Base-by-base conservation (phyloP, 1,139 yeast species). In the Pichia sp. region DNA sequence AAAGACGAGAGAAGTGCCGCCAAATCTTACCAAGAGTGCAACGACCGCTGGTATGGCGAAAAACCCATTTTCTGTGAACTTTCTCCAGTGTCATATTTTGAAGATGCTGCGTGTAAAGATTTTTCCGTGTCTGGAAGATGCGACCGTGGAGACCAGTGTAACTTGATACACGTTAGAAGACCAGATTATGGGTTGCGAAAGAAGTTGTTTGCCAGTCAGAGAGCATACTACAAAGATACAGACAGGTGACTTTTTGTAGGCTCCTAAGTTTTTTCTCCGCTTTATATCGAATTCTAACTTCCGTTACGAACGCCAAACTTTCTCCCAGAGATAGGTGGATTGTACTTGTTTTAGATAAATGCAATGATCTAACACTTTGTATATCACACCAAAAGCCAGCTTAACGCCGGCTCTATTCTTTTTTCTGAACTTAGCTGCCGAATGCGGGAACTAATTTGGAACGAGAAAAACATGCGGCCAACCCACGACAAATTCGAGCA, bases 51-150 rank as follows among this genome's bases (percentile, higher is more conserved):
- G 97, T 92, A 82, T 66, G 82, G 82, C 54, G 84, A 82, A 8
- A 72, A 84, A 56, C 98, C 98, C 0, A 83, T 92, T 0, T 87
- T 85, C 68, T 83, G 92, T 65, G 95, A 89, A 63, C 73, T 89
- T 47, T 81, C 90, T 26, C 95, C 97, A 7, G 95, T 88, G 32
- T 73, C 78, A 2, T 83, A 79, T 65, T 82, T 89, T 62, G 74
- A 77, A 47, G 95, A 87, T 57, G 89, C 96, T 13, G 79, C 82
- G 54, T 92, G 98, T 66, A 67, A 79, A 46, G 57, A 61, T 10
- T 64, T 60, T 53, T 59, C 61, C 7, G 32, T 29, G 8, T 15
- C 53, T 3, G 61, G 62, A 10, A 56, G 53, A 41, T 92, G 98
- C 68, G 78, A 77, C 31, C 77, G 98, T 66, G 93, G 90, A 1